Percentiles rank a stretch among this genome's conserved stretches.
phyloP scores from a whole-genome alignment of 768 basidiomycete species.

The Russula emetica region DNA sequence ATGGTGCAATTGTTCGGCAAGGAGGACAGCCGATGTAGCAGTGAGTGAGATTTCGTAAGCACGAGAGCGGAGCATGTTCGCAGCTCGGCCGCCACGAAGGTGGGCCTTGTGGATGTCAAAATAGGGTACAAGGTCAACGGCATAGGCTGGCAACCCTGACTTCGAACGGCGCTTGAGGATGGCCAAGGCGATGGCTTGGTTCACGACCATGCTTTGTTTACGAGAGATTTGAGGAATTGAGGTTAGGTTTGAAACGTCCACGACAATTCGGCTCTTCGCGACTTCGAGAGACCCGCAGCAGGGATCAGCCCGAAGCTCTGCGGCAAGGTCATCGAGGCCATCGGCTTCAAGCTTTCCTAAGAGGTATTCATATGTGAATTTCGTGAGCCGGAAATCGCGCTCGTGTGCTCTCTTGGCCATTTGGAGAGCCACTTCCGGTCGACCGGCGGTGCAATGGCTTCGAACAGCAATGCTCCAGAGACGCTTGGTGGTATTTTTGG shows the following conservation, averaged over 20 bases:
- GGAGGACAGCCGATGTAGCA: conserved; percentile 15
- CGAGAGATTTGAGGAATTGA: conserved; percentile 8
- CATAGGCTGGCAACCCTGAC: neutral
- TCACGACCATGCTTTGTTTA: neutral
- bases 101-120: conserved; percentile 23
- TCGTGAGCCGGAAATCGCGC: conserved; percentile 34
- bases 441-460: conserved; percentile 39
- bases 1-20: conserved; percentile 33
- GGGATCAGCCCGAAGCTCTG: conserved; percentile 1
- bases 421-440: conserved; percentile 41
- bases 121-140: conserved; percentile 22
- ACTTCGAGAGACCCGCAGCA: neutral
- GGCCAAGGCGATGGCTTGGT: conserved; percentile 8
- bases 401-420: conserved; percentile 40
- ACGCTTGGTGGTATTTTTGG: conserved; percentile 14
- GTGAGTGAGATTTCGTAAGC: conserved; percentile 14
- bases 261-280: conserved; percentile 9
- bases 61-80: conserved; percentile 13
- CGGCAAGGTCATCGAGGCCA: conserved; percentile 1
- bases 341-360: conserved; percentile 31
- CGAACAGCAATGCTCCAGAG: conserved; percentile 42
- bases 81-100: conserved; percentile 1
- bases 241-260: neutral
- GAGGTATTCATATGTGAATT: conserved; percentile 37
- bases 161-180: conserved; percentile 6